Percentiles rank a stretch among this genome's conserved stretches.
phyloP scores from a whole-genome alignment of 345 rosid species.

The Rhizophora mangle region DNA sequence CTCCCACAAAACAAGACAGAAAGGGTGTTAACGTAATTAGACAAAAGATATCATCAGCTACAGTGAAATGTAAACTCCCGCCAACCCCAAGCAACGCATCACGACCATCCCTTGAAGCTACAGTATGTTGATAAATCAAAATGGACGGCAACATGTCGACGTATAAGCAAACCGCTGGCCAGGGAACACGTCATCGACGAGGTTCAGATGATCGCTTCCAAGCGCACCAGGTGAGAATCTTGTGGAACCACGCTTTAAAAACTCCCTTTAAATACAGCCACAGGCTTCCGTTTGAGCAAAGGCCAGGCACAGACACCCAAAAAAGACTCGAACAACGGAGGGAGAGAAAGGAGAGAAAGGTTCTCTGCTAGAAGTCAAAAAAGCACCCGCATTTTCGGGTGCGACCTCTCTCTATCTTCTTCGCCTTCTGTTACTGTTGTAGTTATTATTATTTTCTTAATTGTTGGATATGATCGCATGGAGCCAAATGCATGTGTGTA shows the following conservation, averaged over 20 bases:
- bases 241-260: neutral
- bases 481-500: neutral
- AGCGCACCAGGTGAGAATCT: neutral
- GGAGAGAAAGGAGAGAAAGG: no score
- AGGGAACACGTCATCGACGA: neutral
- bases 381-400: no score
- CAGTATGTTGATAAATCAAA: neutral
- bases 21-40: no score
- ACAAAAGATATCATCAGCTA: neutral
- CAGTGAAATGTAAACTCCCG: neutral
- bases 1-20: no score
- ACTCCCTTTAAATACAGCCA: neutral
- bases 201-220: neutral
- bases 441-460: constrained; percentile 17
- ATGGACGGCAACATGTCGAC: neutral
- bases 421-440: constrained; percentile 2
- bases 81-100: neutral
- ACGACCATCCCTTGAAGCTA: neutral
- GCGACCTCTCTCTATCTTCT: neutral
- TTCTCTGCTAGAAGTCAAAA: no score
- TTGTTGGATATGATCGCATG: constrained; percentile 13
- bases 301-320: neutral
- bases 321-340: no score
- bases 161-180: no score
- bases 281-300: neutral